phyloP scores from a whole-genome alignment of 2,329 filamentous ascomycete species.

The Anthostomella pinea region DNA sequence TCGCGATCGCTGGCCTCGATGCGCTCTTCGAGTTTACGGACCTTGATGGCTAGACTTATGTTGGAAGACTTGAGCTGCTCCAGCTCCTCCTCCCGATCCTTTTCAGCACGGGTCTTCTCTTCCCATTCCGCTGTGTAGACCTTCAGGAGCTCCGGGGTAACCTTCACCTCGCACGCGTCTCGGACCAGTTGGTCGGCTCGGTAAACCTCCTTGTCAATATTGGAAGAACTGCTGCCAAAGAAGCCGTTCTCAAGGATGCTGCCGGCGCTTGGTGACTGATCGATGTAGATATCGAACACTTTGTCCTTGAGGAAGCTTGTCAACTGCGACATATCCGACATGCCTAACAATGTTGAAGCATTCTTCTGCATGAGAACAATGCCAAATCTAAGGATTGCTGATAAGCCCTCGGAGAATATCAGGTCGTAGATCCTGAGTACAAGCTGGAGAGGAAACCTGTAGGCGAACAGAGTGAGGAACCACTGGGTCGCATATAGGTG shows the following conservation, averaged over 20 bases:
- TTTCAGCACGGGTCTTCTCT: conserved; percentile 79
- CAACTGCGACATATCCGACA: conserved; percentile 88
- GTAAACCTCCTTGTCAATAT: conserved; percentile 91
- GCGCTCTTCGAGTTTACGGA: conserved; percentile 84
- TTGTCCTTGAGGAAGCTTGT: conserved; percentile 91
- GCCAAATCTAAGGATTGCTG: conserved; percentile 91
- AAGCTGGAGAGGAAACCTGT: conserved; percentile 92
- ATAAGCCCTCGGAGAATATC: conserved; percentile 87
- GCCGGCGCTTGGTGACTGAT: conserved; percentile 85
- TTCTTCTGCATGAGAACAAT: conserved; percentile 98
- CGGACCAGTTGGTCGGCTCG: conserved; percentile 89
- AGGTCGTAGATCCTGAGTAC: conserved; percentile 96
- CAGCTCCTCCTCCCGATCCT: conserved; percentile 78
- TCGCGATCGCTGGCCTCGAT: conserved; percentile 86
- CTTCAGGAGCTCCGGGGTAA: conserved; percentile 79
- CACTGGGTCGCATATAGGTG: conserved; percentile 97
- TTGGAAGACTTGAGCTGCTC: conserved; percentile 69
- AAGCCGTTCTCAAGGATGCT: conserved; percentile 95
- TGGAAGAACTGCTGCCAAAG: conserved; percentile 88
- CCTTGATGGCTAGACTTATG: conserved; percentile 64
- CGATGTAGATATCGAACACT: conserved; percentile 95
- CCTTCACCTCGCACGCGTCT: conserved; percentile 84
- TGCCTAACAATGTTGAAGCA: conserved; percentile 68
- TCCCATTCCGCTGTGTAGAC: conserved; percentile 87
- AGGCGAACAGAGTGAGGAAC: conserved; percentile 98